phyloP scores from a whole-genome alignment of 306 rosid genomes.

The Malus fusca region DNA sequence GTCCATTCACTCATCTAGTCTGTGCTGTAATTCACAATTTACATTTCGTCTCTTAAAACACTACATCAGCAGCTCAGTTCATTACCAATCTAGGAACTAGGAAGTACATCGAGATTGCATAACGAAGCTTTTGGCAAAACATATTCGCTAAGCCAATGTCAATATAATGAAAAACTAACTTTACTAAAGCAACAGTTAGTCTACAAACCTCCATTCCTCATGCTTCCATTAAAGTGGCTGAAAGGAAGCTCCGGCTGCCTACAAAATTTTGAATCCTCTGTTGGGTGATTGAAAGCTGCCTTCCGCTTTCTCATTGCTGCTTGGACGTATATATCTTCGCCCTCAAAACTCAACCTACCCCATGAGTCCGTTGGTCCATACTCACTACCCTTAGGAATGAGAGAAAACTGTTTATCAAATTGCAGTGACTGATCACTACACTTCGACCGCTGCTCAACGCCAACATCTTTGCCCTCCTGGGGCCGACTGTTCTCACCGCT shows the following conservation, averaged over 20 bases:
- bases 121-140: neutral
- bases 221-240: constrained; percentile 4
- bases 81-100: neutral
- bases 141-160: constrained; percentile 3
- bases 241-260: constrained; percentile 30
- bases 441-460: constrained; percentile 4
- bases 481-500: constrained; percentile 12
- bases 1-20: constrained; percentile 10
- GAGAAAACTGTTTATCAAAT: constrained; percentile 5
- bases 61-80: constrained; percentile 13
- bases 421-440: neutral
- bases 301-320: constrained; percentile 30
- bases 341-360: constrained; percentile 5
- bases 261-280: constrained; percentile 15
- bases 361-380: constrained; percentile 4
- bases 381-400: constrained; percentile 11
- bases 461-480: constrained; percentile 14
- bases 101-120: constrained; percentile 12
- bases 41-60: constrained; percentile 10
- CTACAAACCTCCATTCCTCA: constrained; percentile 33
- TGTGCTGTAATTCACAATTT: constrained; percentile 3
- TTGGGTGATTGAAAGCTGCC: constrained; percentile 18
- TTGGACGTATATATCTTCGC: constrained; percentile 7
- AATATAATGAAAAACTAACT: constrained; percentile 10
- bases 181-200: constrained; percentile 3